These are phyloP conservation scores for Fulvia fulva DNA, from an alignment of 2,329 filamentous ascomycete species.

Conservation along the genomic window DNA sequence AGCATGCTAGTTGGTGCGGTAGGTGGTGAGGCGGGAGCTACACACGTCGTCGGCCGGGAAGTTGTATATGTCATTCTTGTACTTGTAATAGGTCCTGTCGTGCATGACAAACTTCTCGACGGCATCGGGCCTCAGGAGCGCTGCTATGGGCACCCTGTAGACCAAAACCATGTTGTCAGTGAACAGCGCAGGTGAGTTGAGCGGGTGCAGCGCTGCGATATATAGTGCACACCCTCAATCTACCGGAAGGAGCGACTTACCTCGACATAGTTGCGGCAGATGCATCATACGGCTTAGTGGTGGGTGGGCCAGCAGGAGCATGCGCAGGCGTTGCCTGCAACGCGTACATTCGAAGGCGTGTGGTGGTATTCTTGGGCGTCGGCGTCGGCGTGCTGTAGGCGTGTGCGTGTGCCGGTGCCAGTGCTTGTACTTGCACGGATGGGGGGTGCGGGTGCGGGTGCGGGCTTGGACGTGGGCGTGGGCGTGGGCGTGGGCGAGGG, in stretches of 20 bases:
- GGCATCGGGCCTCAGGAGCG: conserved; percentile 20
- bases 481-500: background rate
- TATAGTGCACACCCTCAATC: background rate
- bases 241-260: conserved; percentile 10
- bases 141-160: conserved; percentile 20
- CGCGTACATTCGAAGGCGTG: conserved; percentile 17
- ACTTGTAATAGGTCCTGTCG: conserved; percentile 20
- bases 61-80: conserved; percentile 19
- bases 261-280: conserved; percentile 19
- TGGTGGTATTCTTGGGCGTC: background rate
- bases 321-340: conserved; percentile 17
- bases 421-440: too few relatives aligned
- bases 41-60: conserved; percentile 25
- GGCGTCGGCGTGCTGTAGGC: too few relatives aligned
- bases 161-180: conserved; percentile 2
- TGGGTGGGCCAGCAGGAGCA: conserved; percentile 2
- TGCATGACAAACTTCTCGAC: conserved; percentile 18
- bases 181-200: background rate
- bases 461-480: too few relatives aligned
- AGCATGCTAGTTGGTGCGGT: background rate
- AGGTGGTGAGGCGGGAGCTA: background rate
- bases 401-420: too few relatives aligned
- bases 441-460: too few relatives aligned
- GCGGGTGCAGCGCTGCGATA: background rate
- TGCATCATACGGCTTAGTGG: conserved; percentile 9